Evolutionary conservation across 495 filamentous ascomycete genomes (phyloP), one percentile per base, ranked within the genome.

Genomic region (Achaetomiella virescens): DNA sequence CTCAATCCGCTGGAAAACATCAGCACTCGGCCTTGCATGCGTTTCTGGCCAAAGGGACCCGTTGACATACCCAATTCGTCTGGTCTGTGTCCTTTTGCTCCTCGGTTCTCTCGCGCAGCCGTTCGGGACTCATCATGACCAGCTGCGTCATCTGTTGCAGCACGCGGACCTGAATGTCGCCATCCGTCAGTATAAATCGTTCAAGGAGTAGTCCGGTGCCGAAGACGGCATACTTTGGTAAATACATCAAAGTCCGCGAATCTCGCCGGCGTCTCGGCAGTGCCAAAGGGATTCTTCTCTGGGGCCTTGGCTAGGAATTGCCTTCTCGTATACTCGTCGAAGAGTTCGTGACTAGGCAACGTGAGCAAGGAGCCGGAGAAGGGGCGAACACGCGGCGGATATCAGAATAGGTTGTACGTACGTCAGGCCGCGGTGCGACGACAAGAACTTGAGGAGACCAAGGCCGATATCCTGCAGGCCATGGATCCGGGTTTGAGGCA

Each of bases 251-350:
- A 89, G 22, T 91, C 82, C 41, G 78, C 70, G 65, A 97, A 96
- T 50, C 79, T 85, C 2, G 76, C 75, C 0, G 90, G 84, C 9
- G 72, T 69, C 64, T 95, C 90, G 5, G 85, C 88, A 18, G 81
- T 77, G 10, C 92, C 91, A 63, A 96, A 97, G 2, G 92, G 92
- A 62, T 97, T 97, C 24, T 81, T 77, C 12, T 81, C 60, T 25
- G 90, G 86, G 3, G 89, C 87, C 74, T 91, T 95, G 25, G 84
- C 84, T 60, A 88, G 72, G 71, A 90, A 98, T 71, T 97, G 92
- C 49, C 90, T 84, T 59, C 90, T 84, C 44, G 92, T 89, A 58
- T 97, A 95, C 66, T 97, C 91, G 67, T 97, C 90, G 61, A 97
- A 97, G 44, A 92, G 82, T 8, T 91, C 91, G 22, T 78, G 84